phyloP scores from a whole-genome alignment of 176 grass and related monocot genomes.

The Leersia perrieri region DNA sequence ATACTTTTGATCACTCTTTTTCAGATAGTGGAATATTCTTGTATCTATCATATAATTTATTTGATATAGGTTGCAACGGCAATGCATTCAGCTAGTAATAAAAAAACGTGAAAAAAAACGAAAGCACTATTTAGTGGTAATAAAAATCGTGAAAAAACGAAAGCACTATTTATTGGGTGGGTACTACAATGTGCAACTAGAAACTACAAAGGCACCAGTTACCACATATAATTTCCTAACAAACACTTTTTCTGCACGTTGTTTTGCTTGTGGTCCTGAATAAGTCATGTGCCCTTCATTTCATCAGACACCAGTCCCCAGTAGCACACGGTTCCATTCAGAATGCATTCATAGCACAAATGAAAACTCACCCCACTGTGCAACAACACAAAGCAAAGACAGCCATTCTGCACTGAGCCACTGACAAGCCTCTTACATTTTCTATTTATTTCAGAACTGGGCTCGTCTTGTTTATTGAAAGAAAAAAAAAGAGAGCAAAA shows the following conservation, averaged over 20 bases:
- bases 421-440: neutral
- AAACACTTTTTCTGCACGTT: neutral
- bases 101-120: too few relatives aligned
- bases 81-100: too few relatives aligned
- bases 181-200: neutral
- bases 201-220: neutral
- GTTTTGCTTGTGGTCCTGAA: conserved; percentile 24
- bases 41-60: too few relatives aligned
- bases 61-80: too few relatives aligned
- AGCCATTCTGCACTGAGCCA: neutral
- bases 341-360: conserved; percentile 9
- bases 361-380: neutral
- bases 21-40: too few relatives aligned
- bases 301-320: neutral
- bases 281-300: neutral
- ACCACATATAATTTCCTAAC: neutral
- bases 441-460: neutral
- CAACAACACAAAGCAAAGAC: neutral
- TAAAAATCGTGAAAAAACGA: neutral
- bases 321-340: neutral
- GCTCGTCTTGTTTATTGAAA: neutral
- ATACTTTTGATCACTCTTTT: too few relatives aligned
- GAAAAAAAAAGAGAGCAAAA: neutral
- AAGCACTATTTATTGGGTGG: neutral
- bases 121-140: neutral